Evolutionary conservation across 2,329 filamentous ascomycete genomes (phyloP).

Genomic region (Kalmusia sp.): DNA sequence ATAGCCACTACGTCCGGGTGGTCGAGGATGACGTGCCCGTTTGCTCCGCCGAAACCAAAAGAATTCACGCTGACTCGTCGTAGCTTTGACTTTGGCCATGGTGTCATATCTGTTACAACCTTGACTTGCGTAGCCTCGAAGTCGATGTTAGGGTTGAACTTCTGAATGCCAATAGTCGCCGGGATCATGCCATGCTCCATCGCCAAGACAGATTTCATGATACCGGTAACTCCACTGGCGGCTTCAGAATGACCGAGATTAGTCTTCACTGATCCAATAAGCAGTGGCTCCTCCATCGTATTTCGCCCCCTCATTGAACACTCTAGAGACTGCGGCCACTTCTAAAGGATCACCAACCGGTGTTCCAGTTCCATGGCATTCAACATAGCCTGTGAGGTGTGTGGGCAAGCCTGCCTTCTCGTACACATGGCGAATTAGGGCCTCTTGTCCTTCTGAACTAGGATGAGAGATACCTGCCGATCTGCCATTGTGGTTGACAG

Average conservation of each 20-base stretch:
- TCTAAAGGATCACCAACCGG: slow-evolving; percentile 52
- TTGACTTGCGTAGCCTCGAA: slow-evolving; percentile 7
- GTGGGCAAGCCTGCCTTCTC: slow-evolving; percentile 10
- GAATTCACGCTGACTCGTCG: slow-evolving; percentile 15
- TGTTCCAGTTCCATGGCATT: slow-evolving; percentile 54
- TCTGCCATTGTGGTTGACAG: slow-evolving; percentile 21
- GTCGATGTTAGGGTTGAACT: slow-evolving; percentile 14
- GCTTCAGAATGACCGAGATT: slow-evolving; percentile 50
- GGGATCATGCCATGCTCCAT: slow-evolving; percentile 45
- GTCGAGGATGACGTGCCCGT: slow-evolving; percentile 16
- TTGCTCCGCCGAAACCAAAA: slow-evolving; percentile 20
- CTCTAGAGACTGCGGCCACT: slow-evolving; percentile 18
- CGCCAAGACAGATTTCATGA: slow-evolving; percentile 47
- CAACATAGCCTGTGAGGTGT: slow-evolving; percentile 28
- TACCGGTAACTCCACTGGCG: slow-evolving; percentile 38
- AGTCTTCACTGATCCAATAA: slow-evolving; percentile 29
- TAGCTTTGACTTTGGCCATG: slow-evolving; percentile 12
- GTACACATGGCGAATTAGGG: slow-evolving; percentile 20
- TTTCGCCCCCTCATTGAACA: background rate
- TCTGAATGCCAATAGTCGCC: slow-evolving; percentile 19
- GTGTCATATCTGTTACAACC: slow-evolving; percentile 11
- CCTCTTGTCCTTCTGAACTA: slow-evolving; percentile 17
- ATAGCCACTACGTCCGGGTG: background rate
- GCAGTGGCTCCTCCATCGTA: background rate
- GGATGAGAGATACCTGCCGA: slow-evolving; percentile 24